Base-by-base conservation (phyloP, 2,329 filamentous ascomycete species). In the Penicillium sp. region DNA sequence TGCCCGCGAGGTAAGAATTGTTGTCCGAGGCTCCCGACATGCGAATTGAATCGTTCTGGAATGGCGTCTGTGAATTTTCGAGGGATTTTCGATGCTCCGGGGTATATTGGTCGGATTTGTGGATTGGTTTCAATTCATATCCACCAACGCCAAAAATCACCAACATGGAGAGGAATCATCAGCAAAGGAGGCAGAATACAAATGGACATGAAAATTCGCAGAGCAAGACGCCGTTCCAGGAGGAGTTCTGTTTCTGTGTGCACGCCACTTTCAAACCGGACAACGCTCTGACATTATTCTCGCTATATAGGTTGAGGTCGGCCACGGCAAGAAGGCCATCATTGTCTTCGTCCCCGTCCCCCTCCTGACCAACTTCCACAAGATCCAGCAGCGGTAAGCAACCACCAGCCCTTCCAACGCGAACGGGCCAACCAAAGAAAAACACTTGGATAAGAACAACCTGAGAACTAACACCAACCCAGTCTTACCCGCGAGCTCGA, bases 271-370 rank as follows among this genome's bases (percentile, higher is more conserved):
- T 62, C n/a, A 37, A 54, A 51, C 12, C 48, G 50, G 58, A 60
- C 49, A 50, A 37, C 45, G 21, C 49, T 64, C 72, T 75, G 65
- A 75, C 69, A 61, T 64, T 56, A 47, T 54, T 54, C 50, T 75
- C 80, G 77, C 78, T 77, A 74, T 56, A 2, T 77, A 99, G 94
- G 94, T 99, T 86, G 94, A 99, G 87, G 93, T 97, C 84, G 94
- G 94, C 86, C 93, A 97, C 86, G 94, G 94, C 89, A 96, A 96
- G 89, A 99, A 97, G 90, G 94, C 94, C 79, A 94, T 99, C 86
- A 93, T 96, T 87, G 96, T 99, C 90, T 99, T 99, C 90, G 94
- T 99, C 87, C 94, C 94, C 80, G 94, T 99, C 81, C 94, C 94
- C 83, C 91, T 95, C 82, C 91, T 99, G 81, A 85, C 89, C 81